Conservation (phyloP, 208 protist genomes). For the Acanthamoeba sp. region DNA sequence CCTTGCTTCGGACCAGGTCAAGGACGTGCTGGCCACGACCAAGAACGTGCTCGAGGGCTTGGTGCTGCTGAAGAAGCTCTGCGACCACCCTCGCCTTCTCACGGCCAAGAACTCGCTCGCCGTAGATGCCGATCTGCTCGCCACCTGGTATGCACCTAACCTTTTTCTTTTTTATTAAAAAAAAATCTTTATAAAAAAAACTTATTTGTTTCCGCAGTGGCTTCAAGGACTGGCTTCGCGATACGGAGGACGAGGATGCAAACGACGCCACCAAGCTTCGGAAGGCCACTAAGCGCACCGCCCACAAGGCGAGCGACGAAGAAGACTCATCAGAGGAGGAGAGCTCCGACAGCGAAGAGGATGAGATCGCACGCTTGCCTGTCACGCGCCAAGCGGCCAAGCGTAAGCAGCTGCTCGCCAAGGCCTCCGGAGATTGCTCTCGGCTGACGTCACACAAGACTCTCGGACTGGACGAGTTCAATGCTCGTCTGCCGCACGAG, state of each 20-base stretch:
- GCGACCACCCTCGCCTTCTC: conserved; percentile 63
- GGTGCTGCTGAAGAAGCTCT: conserved; percentile 69
- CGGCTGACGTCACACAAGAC: background rate
- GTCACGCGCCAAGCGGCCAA: conserved; percentile 5
- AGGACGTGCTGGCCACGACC: conserved; percentile 37
- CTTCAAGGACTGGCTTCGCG: background rate
- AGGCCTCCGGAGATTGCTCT: background rate
- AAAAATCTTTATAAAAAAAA: too few species aligned
- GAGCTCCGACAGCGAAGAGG: background rate
- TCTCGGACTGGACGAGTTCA: background rate
- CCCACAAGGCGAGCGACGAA: background rate
- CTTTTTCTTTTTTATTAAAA: background rate
- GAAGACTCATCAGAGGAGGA: background rate
- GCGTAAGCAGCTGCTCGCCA: background rate
- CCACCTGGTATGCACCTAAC: conserved; percentile 3
- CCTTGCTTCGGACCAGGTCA: conserved; percentile 68
- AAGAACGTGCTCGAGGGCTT: conserved; percentile 66
- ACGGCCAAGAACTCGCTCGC: conserved; percentile 18
- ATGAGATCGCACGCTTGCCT: background rate
- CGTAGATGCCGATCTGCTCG: conserved; percentile 47
- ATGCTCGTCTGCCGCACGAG: conserved; percentile 6
- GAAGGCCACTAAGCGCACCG: background rate
- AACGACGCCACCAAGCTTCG: background rate
- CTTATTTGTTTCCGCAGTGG: background rate
- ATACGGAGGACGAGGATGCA: background rate